A percentile compares a stretch with the other conserved stretches of the same genome.
phyloP scores from a whole-genome alignment of 352 stramenopile genomes.

The Globisporangium splendens region DNA sequence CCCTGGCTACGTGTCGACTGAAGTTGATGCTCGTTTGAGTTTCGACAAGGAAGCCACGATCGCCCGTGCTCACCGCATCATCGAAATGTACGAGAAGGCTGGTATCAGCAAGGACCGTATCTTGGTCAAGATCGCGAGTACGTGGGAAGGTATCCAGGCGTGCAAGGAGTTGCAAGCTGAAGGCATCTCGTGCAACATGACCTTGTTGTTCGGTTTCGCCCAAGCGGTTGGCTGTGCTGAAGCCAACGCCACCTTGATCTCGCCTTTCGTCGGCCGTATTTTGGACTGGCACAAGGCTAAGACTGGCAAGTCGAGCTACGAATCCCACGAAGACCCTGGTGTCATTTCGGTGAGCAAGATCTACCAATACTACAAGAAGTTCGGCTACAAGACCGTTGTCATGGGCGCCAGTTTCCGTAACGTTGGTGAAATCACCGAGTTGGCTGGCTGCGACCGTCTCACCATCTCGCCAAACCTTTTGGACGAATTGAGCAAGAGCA shows the following conservation, averaged over 20 bases:
- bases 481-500: conserved; percentile 87
- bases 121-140: conserved; percentile 97
- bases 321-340: conserved; percentile 94
- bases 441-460: conserved; percentile 97
- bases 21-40: conserved; percentile 97
- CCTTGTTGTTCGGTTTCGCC: conserved; percentile 96
- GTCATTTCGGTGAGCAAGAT: conserved; percentile 96
- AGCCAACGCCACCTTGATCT: conserved; percentile 95
- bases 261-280: conserved; percentile 95
- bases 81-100: conserved; percentile 96
- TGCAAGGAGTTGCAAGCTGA: conserved; percentile 95
- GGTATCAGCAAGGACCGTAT: conserved; percentile 95
- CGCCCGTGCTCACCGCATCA: conserved; percentile 92
- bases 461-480: conserved; percentile 96
- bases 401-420: conserved; percentile 96
- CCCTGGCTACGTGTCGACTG: conserved; percentile 97
- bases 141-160: conserved; percentile 98
- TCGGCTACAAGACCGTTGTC: conserved; percentile 93
- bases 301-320: conserved; percentile 89
- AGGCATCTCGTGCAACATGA: conserved; percentile 99
- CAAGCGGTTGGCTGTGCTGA: conserved; percentile 96
- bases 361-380: conserved; percentile 99
- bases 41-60: conserved; percentile 95
- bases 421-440: conserved; percentile 95
- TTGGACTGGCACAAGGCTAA: conserved; percentile 97